Percentiles rank a stretch among this genome's conserved stretches.
Conservation (phyloP, 2,329 filamentous ascomycete species). For the Aspergillus sp. region DNA sequence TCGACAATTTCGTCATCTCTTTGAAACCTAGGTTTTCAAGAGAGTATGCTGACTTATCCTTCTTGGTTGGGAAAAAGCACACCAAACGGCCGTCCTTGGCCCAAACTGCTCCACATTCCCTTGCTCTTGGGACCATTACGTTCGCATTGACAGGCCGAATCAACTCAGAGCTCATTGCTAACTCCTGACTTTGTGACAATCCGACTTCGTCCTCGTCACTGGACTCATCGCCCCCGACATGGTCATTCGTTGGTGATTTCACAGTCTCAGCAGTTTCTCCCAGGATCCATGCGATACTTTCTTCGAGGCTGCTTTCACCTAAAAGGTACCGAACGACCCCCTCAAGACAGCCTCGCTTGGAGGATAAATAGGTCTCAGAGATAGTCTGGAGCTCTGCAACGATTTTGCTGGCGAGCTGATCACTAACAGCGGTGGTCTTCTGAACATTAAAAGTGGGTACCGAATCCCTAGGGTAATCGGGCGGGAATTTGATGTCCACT, state of each 20-base stretch:
- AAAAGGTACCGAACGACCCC: constrained; percentile 61
- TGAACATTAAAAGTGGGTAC: constrained; percentile 56
- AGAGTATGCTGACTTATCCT: constrained; percentile 50
- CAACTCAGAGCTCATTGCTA: constrained; percentile 52
- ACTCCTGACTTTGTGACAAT: constrained; percentile 42
- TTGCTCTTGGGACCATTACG: constrained; percentile 63
- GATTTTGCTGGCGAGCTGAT: constrained; percentile 50
- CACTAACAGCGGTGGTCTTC: constrained; percentile 57
- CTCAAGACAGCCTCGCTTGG: constrained; percentile 59
- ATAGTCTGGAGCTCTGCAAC: constrained; percentile 55
- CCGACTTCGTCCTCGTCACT: constrained; percentile 73
- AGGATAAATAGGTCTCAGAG: constrained; percentile 53
- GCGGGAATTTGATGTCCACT: constrained; percentile 59
- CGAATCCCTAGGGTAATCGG: constrained; percentile 53
- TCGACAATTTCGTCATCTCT: constrained; percentile 49
- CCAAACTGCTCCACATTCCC: constrained; percentile 59
- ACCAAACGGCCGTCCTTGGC: constrained; percentile 57
- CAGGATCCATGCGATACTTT: constrained; percentile 52
- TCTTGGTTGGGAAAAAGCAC: constrained; percentile 57
- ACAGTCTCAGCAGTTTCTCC: constrained; percentile 58
- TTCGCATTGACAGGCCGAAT: constrained; percentile 59
- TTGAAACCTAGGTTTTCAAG: constrained; percentile 49
- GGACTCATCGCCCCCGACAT: constrained; percentile 69
- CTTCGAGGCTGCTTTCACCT: constrained; percentile 58
- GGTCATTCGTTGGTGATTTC: constrained; percentile 42